Conservation (phyloP, 768 basidiomycete genomes). For the Cubamyces sp. region DNA sequence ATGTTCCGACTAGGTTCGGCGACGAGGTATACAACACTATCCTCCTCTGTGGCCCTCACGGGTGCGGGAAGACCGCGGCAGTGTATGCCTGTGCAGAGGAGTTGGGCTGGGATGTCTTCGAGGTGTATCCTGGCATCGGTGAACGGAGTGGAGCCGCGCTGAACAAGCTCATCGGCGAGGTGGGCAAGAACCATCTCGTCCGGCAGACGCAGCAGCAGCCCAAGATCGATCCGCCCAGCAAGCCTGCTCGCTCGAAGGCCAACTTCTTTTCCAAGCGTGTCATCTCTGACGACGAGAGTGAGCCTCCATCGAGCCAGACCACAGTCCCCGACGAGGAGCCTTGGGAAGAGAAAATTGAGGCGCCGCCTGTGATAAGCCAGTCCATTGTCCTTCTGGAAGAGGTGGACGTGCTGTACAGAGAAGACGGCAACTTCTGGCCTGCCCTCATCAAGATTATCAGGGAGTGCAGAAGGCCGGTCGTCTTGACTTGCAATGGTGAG, state of each 20-base stretch:
- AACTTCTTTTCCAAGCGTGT: slow-evolving; percentile 23
- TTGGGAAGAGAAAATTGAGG: background rate
- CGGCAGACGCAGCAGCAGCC: slow-evolving; percentile 27
- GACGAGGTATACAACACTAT: slow-evolving; percentile 81
- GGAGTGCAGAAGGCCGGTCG: slow-evolving; percentile 83
- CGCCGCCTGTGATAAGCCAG: slow-evolving; percentile 55
- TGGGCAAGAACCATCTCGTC: slow-evolving; percentile 82
- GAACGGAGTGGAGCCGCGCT: slow-evolving; percentile 80
- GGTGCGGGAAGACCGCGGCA: slow-evolving; percentile 88
- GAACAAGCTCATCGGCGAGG: slow-evolving; percentile 84
- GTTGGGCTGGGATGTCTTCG: slow-evolving; percentile 94
- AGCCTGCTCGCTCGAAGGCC: background rate
- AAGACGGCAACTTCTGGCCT: slow-evolving; percentile 87
- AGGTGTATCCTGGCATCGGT: slow-evolving; percentile 96
- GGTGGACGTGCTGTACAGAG: slow-evolving; percentile 89
- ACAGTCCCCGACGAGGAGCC: background rate
- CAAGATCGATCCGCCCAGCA: slow-evolving; percentile 10
- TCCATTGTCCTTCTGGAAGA: slow-evolving; percentile 93
- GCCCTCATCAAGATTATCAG: slow-evolving; percentile 80
- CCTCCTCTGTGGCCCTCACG: slow-evolving; percentile 79
- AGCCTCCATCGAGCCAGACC: background rate
- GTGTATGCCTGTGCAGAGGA: slow-evolving; percentile 95
- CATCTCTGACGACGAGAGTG: slow-evolving; percentile 30
- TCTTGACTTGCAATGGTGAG: slow-evolving; percentile 95
- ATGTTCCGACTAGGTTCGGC: slow-evolving; percentile 36